Evolutionary conservation across 2,329 filamentous ascomycete species (phyloP), one percentile per base, ranked within the genome.

Genomic region (Neonectria neomacrospora): DNA sequence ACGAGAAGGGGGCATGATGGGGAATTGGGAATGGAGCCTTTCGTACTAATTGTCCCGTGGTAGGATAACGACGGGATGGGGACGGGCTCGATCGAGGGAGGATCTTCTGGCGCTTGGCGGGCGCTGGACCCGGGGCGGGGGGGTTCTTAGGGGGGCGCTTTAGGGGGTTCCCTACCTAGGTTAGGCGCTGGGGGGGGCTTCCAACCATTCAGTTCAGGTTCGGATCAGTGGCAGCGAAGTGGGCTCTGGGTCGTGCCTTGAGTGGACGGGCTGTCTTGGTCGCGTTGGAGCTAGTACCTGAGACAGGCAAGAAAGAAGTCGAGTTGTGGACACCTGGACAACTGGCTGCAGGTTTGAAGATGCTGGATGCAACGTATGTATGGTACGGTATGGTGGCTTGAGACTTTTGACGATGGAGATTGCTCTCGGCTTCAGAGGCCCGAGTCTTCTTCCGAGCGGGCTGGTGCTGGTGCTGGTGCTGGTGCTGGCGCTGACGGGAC

Each of bases 1-100:
- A 64, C 58, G 68, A 45, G 57, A 47, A 59, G 62, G 37, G 52
- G 63, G 60, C 65, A 67, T 67, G 62, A 67, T 60, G 64, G 58
- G 34, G 34, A n/a, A 37, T 37, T 37, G 34, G 16, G 57, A 41
- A 54, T 34, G 50, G 60, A 51, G 60, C 45, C 58, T 58, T 58
- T 57, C 42, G 58, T 58, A 58, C n/a, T n/a, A n/a, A n/a, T 37
- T 58, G 60, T 58, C 45, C 42, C 42, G 42, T 48, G 26, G 45
- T 30, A n/a, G 47, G 30, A 34, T 34, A 26, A 23, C 6, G 22
- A 26, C n/a, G 44, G 10, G n/a, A 20, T n/a, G 26, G 45, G 8
- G 45, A 30, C 45, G 16, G 45, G 26, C 45, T 32, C 45, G 26
- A 47, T 47, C 8, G 23, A 30, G 45, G 45, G 26, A 48, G 34